A percentile compares a stretch with the other conserved stretches of the same genome.
Evolutionary conservation across 2,329 filamentous ascomycete species (phyloP).

Genomic region (Arachnomyces sp.): DNA sequence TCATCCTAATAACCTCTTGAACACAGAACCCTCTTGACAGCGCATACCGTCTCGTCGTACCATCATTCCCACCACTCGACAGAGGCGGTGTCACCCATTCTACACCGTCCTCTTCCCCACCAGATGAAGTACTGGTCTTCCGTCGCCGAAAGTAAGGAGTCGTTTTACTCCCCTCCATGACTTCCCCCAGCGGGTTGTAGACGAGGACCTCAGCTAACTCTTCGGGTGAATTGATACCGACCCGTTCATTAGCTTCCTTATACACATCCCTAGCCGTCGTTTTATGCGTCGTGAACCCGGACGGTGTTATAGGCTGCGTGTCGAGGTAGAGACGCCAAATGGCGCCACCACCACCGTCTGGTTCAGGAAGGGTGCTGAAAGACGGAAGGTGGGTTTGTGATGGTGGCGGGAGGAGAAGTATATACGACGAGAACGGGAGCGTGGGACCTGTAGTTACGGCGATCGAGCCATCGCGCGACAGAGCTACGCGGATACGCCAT

Average conservation of each 20-base stretch:
- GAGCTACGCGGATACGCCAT: conserved; percentile 31
- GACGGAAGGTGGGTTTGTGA: conserved; percentile 10
- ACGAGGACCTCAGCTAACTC: conserved; percentile 64
- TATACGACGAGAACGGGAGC: conserved; percentile 15
- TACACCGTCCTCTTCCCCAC: conserved; percentile 24
- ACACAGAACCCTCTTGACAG: conserved; percentile 58
- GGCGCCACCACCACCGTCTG: conserved; percentile 6
- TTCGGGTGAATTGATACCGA: conserved; percentile 40
- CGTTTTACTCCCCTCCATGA: conserved; percentile 82
- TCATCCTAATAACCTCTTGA: conserved; percentile 54
- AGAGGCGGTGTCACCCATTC: conserved; percentile 74
- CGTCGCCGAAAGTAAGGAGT: conserved; percentile 70
- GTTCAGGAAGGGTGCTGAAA: conserved; percentile 17
- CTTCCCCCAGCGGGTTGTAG: conserved; percentile 52
- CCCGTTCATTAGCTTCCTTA: conserved; percentile 56
- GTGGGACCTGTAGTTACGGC: conserved; percentile 26
- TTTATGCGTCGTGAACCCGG: conserved; percentile 74
- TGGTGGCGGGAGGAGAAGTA: conserved; percentile 5
- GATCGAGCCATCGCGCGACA: conserved; percentile 23
- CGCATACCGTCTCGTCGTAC: conserved; percentile 78
- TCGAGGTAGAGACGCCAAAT: conserved; percentile 49
- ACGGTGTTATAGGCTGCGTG: conserved; percentile 40
- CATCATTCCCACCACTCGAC: conserved; percentile 70
- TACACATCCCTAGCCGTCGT: conserved; percentile 70
- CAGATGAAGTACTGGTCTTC: neutral